Percentiles rank a stretch among this genome's conserved stretches.
These are phyloP conservation scores for Mycoemilia scoparia DNA, from an alignment of 192 early-diverging fungal species.

Conservation along the genomic window DNA sequence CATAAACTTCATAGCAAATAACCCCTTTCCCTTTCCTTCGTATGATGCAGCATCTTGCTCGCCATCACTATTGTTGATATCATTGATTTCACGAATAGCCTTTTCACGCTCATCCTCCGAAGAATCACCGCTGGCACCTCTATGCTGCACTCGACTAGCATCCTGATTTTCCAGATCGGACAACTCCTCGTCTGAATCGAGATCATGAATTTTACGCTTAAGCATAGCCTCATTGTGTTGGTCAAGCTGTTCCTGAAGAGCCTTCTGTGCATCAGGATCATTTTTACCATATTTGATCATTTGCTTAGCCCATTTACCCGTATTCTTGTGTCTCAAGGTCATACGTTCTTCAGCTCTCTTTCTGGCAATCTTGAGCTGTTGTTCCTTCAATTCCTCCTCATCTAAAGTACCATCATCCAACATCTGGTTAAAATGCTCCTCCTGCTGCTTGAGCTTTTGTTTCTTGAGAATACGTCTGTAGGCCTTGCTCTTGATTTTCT, in stretches of 20 bases:
- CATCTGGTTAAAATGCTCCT: conserved; percentile 32
- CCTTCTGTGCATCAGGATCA: conserved; percentile 46
- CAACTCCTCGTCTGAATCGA: conserved; percentile 36
- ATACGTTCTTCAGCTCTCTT: conserved; percentile 77
- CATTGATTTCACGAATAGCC: conserved; percentile 7
- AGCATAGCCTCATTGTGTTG: conserved; percentile 50
- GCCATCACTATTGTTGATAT: conserved; percentile 4
- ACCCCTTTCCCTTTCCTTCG: conserved; percentile 45
- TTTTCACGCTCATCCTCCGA: conserved; percentile 8
- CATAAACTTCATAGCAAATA: conserved; percentile 99
- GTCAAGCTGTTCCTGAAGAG: conserved; percentile 67
- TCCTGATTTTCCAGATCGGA: conserved; percentile 30
- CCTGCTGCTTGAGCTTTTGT: conserved; percentile 41
- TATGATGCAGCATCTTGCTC: conserved; percentile 17
- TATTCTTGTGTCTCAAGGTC: conserved; percentile 85
- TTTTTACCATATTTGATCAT: conserved; percentile 41
- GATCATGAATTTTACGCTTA: conserved; percentile 61
- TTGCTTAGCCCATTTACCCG: conserved; percentile 88
- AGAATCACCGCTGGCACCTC: conserved; percentile 12
- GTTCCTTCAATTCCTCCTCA: conserved; percentile 39
- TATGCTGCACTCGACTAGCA: conserved; percentile 24
- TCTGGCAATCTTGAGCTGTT: conserved; percentile 21
- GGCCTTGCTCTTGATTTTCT: conserved; percentile 96
- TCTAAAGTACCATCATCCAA: conserved; percentile 58
- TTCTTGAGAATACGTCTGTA: conserved; percentile 79